Conservation (phyloP, 2,329 filamentous ascomycete genomes). For the Fusarium globosum region DNA sequence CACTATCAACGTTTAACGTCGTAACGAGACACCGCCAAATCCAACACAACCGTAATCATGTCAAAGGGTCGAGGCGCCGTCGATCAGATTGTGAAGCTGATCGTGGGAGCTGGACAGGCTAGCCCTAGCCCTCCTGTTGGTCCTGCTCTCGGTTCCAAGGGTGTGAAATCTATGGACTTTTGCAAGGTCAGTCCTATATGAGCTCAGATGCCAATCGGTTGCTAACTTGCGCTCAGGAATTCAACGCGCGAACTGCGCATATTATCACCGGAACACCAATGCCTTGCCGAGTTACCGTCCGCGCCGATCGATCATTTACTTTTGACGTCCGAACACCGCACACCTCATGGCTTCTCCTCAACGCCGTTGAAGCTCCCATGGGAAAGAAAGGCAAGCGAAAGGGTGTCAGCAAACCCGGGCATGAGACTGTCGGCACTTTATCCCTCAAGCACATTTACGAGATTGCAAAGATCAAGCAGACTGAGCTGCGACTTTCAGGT, state of each 20-base stretch:
- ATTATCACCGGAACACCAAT: conserved; percentile 86
- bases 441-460: conserved; percentile 97
- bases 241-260: conserved; percentile 93
- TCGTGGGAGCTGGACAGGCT: conserved; percentile 95
- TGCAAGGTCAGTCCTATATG: conserved; percentile 79
- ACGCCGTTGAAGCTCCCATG: conserved; percentile 79
- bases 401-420: conserved; percentile 79
- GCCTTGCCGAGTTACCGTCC: conserved; percentile 90
- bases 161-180: conserved; percentile 99
- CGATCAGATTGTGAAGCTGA: conserved; percentile 92
- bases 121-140: conserved; percentile 95
- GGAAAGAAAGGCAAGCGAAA: conserved; percentile 79
- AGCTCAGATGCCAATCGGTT: neutral
- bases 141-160: conserved; percentile 95
- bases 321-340: conserved; percentile 95
- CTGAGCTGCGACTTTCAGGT: conserved; percentile 78
- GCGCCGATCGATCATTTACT: conserved; percentile 90
- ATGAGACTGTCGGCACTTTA: conserved; percentile 84
- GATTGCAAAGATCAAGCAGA: conserved; percentile 96
- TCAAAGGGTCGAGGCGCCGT: conserved; percentile 61
- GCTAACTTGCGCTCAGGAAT: conserved; percentile 72
- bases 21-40: conserved; percentile 17
- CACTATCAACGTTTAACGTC: conserved; percentile 10
- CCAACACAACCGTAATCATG: conserved; percentile 54
- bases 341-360: conserved; percentile 89